These are phyloP conservation scores for Fraxinus angustifolia DNA, from an alignment of 305 asterid species.

Conservation along the genomic window DNA sequence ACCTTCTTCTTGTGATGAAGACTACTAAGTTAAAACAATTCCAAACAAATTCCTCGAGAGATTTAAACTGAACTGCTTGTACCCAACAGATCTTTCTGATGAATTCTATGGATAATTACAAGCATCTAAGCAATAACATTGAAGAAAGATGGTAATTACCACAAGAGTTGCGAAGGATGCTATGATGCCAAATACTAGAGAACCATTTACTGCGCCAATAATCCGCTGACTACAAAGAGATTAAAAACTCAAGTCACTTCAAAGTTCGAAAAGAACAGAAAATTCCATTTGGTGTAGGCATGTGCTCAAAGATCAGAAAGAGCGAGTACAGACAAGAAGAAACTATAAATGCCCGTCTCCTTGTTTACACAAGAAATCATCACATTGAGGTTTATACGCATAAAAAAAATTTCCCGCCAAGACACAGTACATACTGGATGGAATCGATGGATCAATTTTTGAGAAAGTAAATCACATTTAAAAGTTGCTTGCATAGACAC, in stretches of 20 bases:
- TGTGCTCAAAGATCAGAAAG: background rate
- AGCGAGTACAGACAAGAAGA: background rate
- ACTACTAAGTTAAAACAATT: background rate
- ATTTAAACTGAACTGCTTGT: background rate
- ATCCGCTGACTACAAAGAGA: constrained; percentile 63
- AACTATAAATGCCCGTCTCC: background rate
- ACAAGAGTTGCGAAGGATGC: constrained; percentile 71
- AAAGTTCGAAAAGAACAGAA: constrained; percentile 7
- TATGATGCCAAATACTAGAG: constrained; percentile 61
- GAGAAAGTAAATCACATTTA: background rate
- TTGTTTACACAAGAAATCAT: background rate
- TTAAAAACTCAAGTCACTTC: constrained; percentile 20
- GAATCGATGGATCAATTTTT: background rate
- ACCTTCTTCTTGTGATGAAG: background rate
- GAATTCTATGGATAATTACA: background rate
- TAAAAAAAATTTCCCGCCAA: background rate
- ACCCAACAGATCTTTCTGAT: background rate
- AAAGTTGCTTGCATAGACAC: background rate
- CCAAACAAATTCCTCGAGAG: background rate
- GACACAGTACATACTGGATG: background rate
- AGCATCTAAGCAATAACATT: background rate
- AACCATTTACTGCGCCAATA: constrained; percentile 84
- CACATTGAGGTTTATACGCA: constrained; percentile 8
- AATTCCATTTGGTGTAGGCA: background rate
- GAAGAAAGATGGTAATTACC: constrained; percentile 47